Evolutionary conservation across 768 basidiomycete genomes (phyloP), one percentile per base, ranked within the genome.

Genomic region (Lactarius pseudohatsudake): DNA sequence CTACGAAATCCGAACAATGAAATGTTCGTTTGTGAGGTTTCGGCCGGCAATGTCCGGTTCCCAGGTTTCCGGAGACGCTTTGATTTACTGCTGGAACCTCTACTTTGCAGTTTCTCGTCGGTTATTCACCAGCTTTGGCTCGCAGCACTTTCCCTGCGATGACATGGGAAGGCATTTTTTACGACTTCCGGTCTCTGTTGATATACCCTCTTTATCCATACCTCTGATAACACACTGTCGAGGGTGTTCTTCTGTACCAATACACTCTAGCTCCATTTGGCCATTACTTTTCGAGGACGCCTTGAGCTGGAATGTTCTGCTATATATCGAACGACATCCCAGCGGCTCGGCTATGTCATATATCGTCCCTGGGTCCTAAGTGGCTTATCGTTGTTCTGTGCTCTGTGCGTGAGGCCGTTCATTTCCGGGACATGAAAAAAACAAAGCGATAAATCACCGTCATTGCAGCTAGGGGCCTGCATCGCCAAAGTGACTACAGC

Each of bases 301-400:
- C 22, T 16, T 36, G 22, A 16, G 16, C 53, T 54, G 36, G 28
- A 9, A 55, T 55, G 32, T 20, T 40, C 60, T 65, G 32, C n/a
- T 22, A 34, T 61, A 45, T 32, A 8, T 54, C 64, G 41, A 40
- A 47, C 45, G 55, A 47, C 36, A 50, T 45, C 28, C 65, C 60
- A 66, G 65, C 60, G 65, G 55, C 45, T 43, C 3, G 36, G 32
- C 32, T 20, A 55, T 15, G 2, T 28, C 20, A 47, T 11, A 61
- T 41, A 28, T 32, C 32, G 64, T 45, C 45, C 54, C 34, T 57
- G 22, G 43, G 34, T 30, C 13, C 54, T 16, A 32, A 38, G 53
- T 26, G 16, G 4, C 40, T 26, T 41, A 32, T 38, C 26, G 16
- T 41, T 18, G 41, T 18, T 41, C 41, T 41, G 16, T 41, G 16